A percentile compares a stretch with the other conserved stretches of the same genome.
Evolutionary conservation across 352 stramenopile species (phyloP).

Genomic region (Phytopythium litorale): DNA sequence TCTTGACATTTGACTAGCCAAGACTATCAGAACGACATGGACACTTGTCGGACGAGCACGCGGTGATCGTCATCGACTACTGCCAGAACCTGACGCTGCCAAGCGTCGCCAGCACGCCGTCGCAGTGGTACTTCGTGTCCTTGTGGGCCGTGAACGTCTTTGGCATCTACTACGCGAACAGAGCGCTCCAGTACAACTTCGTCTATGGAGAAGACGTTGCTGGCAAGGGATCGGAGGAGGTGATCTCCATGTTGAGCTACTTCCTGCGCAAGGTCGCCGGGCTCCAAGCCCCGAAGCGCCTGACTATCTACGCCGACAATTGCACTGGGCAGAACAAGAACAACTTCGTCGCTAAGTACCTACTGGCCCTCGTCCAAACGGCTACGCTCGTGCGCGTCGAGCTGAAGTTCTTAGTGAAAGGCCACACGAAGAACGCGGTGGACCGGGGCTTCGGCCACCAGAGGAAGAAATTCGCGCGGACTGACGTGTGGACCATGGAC

Average conservation of each 20-base stretch:
- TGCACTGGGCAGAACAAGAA: slow-evolving; percentile 17
- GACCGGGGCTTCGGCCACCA: slow-evolving; percentile 17
- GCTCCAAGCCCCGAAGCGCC: background rate
- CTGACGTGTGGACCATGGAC: slow-evolving; percentile 11
- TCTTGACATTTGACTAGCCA: slow-evolving; percentile 1
- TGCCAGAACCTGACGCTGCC: slow-evolving; percentile 16
- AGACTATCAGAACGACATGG: slow-evolving; percentile 11
- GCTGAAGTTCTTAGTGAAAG: slow-evolving; percentile 20
- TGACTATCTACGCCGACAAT: slow-evolving; percentile 13
- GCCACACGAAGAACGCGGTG: slow-evolving; percentile 13
- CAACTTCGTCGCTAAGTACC: slow-evolving; percentile 10
- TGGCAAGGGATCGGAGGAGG: slow-evolving; percentile 16
- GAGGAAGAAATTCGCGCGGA: slow-evolving; percentile 4
- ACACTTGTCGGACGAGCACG: background rate
- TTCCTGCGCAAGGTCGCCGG: background rate
- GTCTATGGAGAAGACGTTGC: slow-evolving; percentile 11
- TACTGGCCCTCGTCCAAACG: slow-evolving; percentile 6
- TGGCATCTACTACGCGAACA: slow-evolving; percentile 15
- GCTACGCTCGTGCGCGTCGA: background rate
- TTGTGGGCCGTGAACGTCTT: slow-evolving; percentile 15
- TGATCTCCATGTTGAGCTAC: slow-evolving; percentile 9
- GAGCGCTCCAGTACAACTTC: slow-evolving; percentile 9
- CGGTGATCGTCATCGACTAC: slow-evolving; percentile 16
- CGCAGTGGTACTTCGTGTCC: slow-evolving; percentile 18
- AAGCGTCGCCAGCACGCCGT: slow-evolving; percentile 7